These are phyloP conservation scores for Coemansia sp. DNA, from an alignment of 371 early-diverging fungal genomes.

Conservation along the genomic window DNA sequence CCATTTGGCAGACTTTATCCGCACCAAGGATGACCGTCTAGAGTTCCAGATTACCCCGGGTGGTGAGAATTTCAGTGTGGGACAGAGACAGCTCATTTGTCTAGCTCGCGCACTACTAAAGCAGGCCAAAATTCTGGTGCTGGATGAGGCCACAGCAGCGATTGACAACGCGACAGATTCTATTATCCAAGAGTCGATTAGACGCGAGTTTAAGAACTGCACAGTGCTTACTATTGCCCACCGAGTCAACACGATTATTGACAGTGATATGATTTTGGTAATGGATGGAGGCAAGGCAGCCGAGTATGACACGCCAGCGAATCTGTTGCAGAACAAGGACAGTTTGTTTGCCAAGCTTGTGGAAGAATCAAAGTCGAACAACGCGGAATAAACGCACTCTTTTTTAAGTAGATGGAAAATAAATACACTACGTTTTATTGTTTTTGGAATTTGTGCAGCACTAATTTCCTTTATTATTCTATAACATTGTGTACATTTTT, in stretches of 20 bases:
- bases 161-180: slow-evolving; percentile 69
- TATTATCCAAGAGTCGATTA: slow-evolving; percentile 64
- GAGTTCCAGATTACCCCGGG: slow-evolving; percentile 37
- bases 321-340: slow-evolving; percentile 52
- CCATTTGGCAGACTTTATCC: slow-evolving; percentile 64
- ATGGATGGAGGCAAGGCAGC: slow-evolving; percentile 60
- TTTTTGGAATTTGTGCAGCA: too few species aligned
- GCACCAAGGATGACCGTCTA: slow-evolving; percentile 32
- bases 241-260: slow-evolving; percentile 61
- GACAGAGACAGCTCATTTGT: slow-evolving; percentile 74
- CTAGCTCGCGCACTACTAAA: slow-evolving; percentile 66
- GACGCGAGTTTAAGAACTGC: slow-evolving; percentile 55
- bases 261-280: slow-evolving; percentile 63
- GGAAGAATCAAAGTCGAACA: slow-evolving; percentile 15
- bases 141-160: slow-evolving; percentile 73
- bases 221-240: slow-evolving; percentile 69
- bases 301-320: slow-evolving; percentile 61
- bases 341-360: slow-evolving; percentile 57
- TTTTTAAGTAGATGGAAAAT: too few species aligned
- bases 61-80: slow-evolving; percentile 69
- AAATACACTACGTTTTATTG: too few species aligned
- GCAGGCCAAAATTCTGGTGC: slow-evolving; percentile 59
- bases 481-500: too few species aligned
- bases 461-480: too few species aligned
- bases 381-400: background rate